A percentile compares a stretch with the other conserved stretches of the same genome.
phyloP scores from a whole-genome alignment of 768 basidiomycete genomes.

The Rhizopogon vinicolor region DNA sequence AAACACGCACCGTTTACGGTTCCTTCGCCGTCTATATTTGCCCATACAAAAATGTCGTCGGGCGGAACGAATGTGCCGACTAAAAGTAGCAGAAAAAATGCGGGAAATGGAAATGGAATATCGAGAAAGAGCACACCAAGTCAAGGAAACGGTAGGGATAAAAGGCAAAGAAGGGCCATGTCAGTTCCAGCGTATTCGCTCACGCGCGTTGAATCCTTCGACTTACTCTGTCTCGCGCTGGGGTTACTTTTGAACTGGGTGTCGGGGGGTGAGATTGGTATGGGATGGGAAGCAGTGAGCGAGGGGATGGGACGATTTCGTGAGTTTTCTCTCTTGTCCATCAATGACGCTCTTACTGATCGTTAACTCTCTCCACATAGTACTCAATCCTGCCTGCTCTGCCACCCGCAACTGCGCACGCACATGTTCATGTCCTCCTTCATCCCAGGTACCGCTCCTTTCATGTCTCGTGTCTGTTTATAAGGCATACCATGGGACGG shows the following conservation, averaged over 20 bases:
- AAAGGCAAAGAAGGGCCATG: constrained; percentile 9
- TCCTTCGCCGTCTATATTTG: not conserved
- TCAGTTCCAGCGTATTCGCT: constrained; percentile 2
- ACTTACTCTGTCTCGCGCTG: constrained; percentile 69
- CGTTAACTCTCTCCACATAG: constrained; percentile 28
- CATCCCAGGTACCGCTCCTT: constrained; percentile 21
- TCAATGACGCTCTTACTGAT: not conserved
- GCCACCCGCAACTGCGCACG: constrained; percentile 44
- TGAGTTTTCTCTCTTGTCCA: not conserved
- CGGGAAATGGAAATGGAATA: constrained; percentile 4
- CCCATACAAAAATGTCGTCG: not conserved
- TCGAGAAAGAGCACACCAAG: constrained; percentile 1
- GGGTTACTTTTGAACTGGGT: constrained; percentile 76
- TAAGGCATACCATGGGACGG: not conserved
- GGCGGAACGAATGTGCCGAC: not conserved
- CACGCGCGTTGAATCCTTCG: constrained; percentile 43
- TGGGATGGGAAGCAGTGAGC: constrained; percentile 47
- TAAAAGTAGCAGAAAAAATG: not conserved
- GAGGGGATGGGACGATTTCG: not conserved
- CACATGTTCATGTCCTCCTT: constrained; percentile 52
- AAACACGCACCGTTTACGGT: not conserved
- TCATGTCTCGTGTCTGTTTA: not conserved
- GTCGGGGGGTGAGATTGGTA: constrained; percentile 49
- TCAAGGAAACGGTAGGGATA: constrained; percentile 10
- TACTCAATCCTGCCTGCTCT: constrained; percentile 46